Conservation (phyloP, 768 basidiomycete species). For the Dioszegia aurantiaca region DNA sequence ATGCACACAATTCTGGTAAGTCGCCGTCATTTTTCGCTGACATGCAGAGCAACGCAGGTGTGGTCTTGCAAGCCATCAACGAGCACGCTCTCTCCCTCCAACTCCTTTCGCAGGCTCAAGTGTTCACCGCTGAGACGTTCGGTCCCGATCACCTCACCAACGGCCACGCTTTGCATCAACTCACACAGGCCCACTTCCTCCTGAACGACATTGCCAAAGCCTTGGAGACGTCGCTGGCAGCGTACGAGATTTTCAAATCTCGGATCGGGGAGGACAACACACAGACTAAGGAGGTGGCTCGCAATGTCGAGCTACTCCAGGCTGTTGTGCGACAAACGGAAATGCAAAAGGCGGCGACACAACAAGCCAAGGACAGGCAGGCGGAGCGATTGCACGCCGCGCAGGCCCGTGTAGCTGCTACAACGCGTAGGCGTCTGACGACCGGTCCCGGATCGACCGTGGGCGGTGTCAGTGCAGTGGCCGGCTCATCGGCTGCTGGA, state of each 20-base stretch:
- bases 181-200: constrained; percentile 54
- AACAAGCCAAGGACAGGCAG: constrained; percentile 42
- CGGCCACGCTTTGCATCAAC: constrained; percentile 50
- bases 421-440: constrained; percentile 13
- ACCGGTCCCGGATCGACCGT: constrained; percentile 3
- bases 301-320: constrained; percentile 50
- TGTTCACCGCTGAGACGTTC: constrained; percentile 44
- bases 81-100: constrained; percentile 46
- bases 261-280: constrained; percentile 51
- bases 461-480: not conserved
- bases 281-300: constrained; percentile 51
- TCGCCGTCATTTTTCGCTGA: not conserved
- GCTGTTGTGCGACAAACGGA: constrained; percentile 47
- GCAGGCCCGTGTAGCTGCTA: constrained; percentile 34
- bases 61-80: constrained; percentile 47
- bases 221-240: constrained; percentile 39
- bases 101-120: constrained; percentile 45
- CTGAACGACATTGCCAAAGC: constrained; percentile 49
- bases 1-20: constrained; percentile 52
- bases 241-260: constrained; percentile 47
- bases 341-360: constrained; percentile 35
- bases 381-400: constrained; percentile 34
- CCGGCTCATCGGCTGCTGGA: constrained; percentile 8
- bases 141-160: constrained; percentile 51
- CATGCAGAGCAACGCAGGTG: constrained; percentile 48